Base-by-base conservation (phyloP, 2,329 filamentous ascomycete species). In the Cytospora mali region DNA sequence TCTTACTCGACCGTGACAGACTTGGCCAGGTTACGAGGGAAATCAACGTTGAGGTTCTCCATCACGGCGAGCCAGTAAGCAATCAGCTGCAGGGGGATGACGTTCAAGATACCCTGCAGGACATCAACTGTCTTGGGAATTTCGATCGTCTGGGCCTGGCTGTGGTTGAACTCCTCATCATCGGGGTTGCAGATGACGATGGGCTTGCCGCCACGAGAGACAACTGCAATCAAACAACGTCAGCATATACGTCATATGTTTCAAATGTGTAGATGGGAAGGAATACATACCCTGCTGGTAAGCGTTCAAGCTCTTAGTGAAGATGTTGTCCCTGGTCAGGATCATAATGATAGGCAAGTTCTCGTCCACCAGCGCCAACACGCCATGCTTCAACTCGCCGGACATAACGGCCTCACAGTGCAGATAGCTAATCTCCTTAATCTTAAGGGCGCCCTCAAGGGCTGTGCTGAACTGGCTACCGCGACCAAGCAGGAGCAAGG, bases 331-430 rank as follows among this genome's bases (percentile, higher is more conserved):
- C 65, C 95, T 91, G 60, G 95, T 99, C 66, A 99, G 84, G 74
- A 99, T 98, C 95, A 99, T 99, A 79, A 99, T 97, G 77, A 99
- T 99, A 66, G 95, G 95, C 42, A 99, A 87, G 80, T 97, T 94
- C 85, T 99, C 95, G 73, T 99, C 95, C 64, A 99, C 95, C 67
- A 99, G 85, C 58, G 95, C 95, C 75, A 99, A 83, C 58, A 99
- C 95, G 84, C 95, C 95, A 79, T 99, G 95, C 87, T 99, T 99
- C 72, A 99, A 86, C 81, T 99, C 95, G 79, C 95, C 95, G 68
- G 95, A 98, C 95, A 99, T 99, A 83, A 99, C 95, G 71, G 95
- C 95, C 82, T 99, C 95, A 79, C 95, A 99, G 80, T 99, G 95
- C 64, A 99, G 91, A 80, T 99, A 99, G 21, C 94, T 98, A 73